Evolutionary conservation across 331 rosid species (phyloP), one percentile per base, ranked within the genome.

Genomic region (Malus hybrid): DNA sequence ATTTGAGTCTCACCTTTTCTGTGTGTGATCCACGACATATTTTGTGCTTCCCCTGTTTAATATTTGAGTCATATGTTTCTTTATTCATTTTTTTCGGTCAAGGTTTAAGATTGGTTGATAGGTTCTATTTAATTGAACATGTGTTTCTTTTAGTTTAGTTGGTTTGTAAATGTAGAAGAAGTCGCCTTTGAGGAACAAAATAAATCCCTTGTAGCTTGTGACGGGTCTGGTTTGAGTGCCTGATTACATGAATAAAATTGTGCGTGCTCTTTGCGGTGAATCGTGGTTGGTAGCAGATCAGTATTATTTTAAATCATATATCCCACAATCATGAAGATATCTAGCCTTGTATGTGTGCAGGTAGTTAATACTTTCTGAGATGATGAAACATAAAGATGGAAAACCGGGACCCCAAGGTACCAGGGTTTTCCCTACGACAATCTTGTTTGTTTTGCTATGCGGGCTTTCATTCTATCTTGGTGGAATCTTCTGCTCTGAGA

Each of bases 351-450:
- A 28, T 77, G 68, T 76, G 6, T 72, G 84, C 92, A 90, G 97
- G 84, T 75, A 75, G 77, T 71, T 81, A 28, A 78, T 44, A 32
- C 56, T 32, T 69, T 77, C 73, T 65, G 73, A 63, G 57, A 89
- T 24, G 80, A 93, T 95, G 99, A 92, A 92, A 87, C 77, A 90
- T 76, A 92, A 92, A 84, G 99, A 95, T 80, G 97, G 93, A 67
- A 95, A 95, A 86, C 93, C 89, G 67, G 85, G 81, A 68, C 27
- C 65, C 69, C 84, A 61, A 86, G 81, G 77, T 76, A 64, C 90
- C 59, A 79, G 80, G 80, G 72, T 78, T 78, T 62, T 95, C 64
- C 82, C 88, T 5, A 77, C 80, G 78, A 70, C 91, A 61, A 72
- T 90, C 70, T 82, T 84, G 62, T 32, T 88, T 52, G 31, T 89